Conservation (phyloP, 257 asterid species). For the Gentiana straminea region DNA sequence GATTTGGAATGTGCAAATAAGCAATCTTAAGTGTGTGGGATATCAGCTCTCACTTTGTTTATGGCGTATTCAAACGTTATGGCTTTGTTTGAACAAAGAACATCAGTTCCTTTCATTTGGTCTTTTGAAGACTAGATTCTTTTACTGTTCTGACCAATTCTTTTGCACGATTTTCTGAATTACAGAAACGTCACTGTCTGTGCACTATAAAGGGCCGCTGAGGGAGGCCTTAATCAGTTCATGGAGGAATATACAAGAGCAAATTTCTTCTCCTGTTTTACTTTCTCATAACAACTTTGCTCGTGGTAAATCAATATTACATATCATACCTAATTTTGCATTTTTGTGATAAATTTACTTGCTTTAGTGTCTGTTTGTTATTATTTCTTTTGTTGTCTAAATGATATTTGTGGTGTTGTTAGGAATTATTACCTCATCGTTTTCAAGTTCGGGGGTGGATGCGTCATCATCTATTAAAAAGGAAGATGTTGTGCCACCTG, state of each 20-base stretch:
- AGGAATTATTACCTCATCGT: slow-evolving; percentile 39
- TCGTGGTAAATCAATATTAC: slow-evolving; percentile 27
- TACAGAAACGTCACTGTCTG: slow-evolving; percentile 27
- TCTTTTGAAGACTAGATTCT: too few species aligned
- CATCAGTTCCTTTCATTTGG: too few species aligned
- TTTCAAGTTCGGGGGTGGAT: slow-evolving; percentile 23
- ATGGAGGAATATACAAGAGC: slow-evolving; percentile 31
- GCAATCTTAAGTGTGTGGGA: too few species aligned
- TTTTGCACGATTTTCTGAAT: not conserved
- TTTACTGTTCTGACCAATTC: too few species aligned
- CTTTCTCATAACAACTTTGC: slow-evolving; percentile 19
- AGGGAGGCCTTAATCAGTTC: slow-evolving; percentile 28
- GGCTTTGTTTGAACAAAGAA: too few species aligned
- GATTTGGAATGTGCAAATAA: too few species aligned
- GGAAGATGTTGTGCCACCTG: slow-evolving; percentile 23
- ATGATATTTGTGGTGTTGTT: slow-evolving; percentile 15
- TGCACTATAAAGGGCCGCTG: slow-evolving; percentile 28
- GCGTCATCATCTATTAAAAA: slow-evolving; percentile 28
- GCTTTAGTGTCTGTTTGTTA: not conserved
- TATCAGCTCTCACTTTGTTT: too few species aligned
- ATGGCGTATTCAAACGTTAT: too few species aligned
- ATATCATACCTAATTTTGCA: not conserved
- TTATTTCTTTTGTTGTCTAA: not conserved
- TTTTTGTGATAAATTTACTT: not conserved
- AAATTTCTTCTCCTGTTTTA: slow-evolving; percentile 13